These are phyloP conservation scores for Scedosporium boydii DNA, from an alignment of 2,329 filamentous ascomycete genomes.

Conservation along the genomic window DNA sequence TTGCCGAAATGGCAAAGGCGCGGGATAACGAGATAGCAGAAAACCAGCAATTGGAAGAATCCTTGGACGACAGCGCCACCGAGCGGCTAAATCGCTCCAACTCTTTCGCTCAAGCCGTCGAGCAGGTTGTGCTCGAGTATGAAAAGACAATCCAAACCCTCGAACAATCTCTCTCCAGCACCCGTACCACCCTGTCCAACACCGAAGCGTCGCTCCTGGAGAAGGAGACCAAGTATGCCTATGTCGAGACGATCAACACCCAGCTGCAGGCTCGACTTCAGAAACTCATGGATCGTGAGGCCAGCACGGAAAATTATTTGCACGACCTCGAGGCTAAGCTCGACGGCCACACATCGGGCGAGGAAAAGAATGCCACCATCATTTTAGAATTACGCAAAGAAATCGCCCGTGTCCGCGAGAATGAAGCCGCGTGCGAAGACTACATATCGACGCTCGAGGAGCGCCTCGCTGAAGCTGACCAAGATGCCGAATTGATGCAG, in stretches of 20 bases:
- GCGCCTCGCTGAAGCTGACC: slow-evolving; percentile 87
- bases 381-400: slow-evolving; percentile 86
- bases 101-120: slow-evolving; percentile 90
- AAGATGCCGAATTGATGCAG: slow-evolving; percentile 94
- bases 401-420: slow-evolving; percentile 77
- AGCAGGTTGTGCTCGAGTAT: slow-evolving; percentile 93
- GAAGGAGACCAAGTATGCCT: slow-evolving; percentile 87
- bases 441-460: slow-evolving; percentile 97
- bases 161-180: slow-evolving; percentile 84
- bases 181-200: slow-evolving; percentile 69
- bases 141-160: slow-evolving; percentile 96
- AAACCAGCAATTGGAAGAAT: slow-evolving; percentile 42
- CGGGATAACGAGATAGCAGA: slow-evolving; percentile 44
- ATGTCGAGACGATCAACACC: slow-evolving; percentile 81
- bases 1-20: slow-evolving; percentile 84
- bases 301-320: slow-evolving; percentile 84
- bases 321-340: slow-evolving; percentile 86
- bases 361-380: slow-evolving; percentile 83
- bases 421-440: slow-evolving; percentile 82
- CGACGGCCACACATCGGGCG: slow-evolving; percentile 80
- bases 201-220: slow-evolving; percentile 84
- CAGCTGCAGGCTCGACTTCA: slow-evolving; percentile 86
- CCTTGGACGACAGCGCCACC: slow-evolving; percentile 66
- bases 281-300: slow-evolving; percentile 85
- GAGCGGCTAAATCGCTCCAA: slow-evolving; percentile 90